phyloP scores from a whole-genome alignment of 148 eudicot genomes.

The Chenopodium album region DNA sequence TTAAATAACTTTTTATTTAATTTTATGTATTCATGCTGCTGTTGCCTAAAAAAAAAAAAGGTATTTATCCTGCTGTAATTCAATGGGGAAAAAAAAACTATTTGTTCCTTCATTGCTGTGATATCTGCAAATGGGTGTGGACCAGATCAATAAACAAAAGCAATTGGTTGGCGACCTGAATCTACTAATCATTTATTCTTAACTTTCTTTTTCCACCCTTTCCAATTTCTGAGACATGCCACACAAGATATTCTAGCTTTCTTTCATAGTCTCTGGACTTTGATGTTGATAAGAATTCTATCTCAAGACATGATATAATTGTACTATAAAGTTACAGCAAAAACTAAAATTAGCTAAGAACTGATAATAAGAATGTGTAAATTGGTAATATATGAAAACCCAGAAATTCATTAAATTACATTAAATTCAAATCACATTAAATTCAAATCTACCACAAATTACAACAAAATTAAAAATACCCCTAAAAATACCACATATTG shows the following conservation, averaged over 20 bases:
- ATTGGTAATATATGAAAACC: too few relatives aligned
- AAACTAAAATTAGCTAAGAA: too few relatives aligned
- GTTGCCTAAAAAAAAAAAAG: too few relatives aligned
- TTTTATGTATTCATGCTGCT: too few relatives aligned
- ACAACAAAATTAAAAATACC: too few relatives aligned
- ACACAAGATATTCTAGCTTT: slow-evolving; percentile 32
- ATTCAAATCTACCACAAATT: too few relatives aligned
- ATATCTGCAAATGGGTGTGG: slow-evolving; percentile 18
- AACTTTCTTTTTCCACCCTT: slow-evolving; percentile 12
- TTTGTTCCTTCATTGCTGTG: slow-evolving; percentile 21
- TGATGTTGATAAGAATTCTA: slow-evolving; percentile 43
- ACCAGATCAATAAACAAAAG: slow-evolving; percentile 22
- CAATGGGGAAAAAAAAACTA: too few relatives aligned
- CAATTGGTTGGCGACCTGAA: slow-evolving; percentile 12
- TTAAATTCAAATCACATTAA: too few relatives aligned
- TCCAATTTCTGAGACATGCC: slow-evolving; percentile 1
- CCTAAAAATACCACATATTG: too few relatives aligned
- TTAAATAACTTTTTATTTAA: too few relatives aligned
- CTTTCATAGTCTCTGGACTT: slow-evolving; percentile 26
- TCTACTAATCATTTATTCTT: slow-evolving; percentile 25
- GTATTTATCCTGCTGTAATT: too few relatives aligned
- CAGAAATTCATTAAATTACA: too few relatives aligned
- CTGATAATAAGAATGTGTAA: background rate
- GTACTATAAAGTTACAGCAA: background rate
- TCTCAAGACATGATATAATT: slow-evolving; percentile 29